These are phyloP conservation scores for Tulasnella sp. DNA, from an alignment of 768 basidiomycete species.

Conservation along the genomic window DNA sequence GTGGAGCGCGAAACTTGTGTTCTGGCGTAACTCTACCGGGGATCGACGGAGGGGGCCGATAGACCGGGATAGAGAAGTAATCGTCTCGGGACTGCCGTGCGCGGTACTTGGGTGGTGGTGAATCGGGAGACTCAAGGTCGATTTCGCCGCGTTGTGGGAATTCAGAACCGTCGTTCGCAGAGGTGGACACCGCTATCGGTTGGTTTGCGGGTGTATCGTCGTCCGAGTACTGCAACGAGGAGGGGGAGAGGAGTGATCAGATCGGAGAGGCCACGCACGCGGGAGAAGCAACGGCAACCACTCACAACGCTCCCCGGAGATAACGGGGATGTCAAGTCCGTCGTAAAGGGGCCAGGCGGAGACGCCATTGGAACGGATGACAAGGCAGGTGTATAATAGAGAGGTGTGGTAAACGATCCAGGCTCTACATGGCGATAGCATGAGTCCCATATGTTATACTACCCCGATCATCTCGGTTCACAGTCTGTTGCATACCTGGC, in stretches of 20 bases:
- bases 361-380: neutral
- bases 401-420: constrained; percentile 1
- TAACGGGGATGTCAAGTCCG: neutral
- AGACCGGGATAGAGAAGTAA: neutral
- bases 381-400: neutral
- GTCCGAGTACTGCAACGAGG: neutral
- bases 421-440: constrained; percentile 1
- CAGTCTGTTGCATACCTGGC: neutral
- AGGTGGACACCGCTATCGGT: neutral
- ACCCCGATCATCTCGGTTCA: neutral
- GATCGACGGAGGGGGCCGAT: neutral
- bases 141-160: neutral
- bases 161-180: neutral
- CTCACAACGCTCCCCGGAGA: neutral
- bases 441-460: neutral
- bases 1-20: neutral
- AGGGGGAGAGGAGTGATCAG: neutral
- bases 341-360: neutral
- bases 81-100: neutral
- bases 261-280: neutral
- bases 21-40: neutral
- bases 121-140: constrained; percentile 1
- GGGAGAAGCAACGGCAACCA: neutral
- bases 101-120: constrained; percentile 11
- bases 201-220: neutral